These are phyloP conservation scores for Papilionanthe hybrid DNA, from an alignment of 116 monocot species.

Conservation along the genomic window DNA sequence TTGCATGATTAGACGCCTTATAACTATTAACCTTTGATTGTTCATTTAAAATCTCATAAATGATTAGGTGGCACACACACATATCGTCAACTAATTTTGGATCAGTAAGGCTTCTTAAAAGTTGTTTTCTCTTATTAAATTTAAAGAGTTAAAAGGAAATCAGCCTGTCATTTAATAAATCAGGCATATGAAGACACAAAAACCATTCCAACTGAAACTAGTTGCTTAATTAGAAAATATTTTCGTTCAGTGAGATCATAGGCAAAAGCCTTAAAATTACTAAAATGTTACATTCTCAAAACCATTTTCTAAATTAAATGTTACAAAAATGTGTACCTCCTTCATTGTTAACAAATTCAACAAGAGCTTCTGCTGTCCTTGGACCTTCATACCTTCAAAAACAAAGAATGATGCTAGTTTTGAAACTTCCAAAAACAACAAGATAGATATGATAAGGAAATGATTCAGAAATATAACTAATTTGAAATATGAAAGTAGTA, in stretches of 20 bases:
- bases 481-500: neutral
- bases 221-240: neutral
- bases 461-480: neutral
- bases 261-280: neutral
- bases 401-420: slow-evolving; percentile 3
- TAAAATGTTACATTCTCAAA: neutral
- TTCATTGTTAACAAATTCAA: slow-evolving; percentile 45
- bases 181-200: neutral
- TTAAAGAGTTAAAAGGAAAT: neutral
- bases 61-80: neutral
- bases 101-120: too few species aligned
- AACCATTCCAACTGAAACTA: neutral
- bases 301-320: neutral
- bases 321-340: slow-evolving; percentile 21
- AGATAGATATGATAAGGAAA: neutral
- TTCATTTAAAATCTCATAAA: neutral
- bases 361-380: slow-evolving; percentile 38
- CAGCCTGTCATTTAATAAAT: neutral
- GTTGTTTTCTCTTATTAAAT: too few species aligned
- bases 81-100: neutral
- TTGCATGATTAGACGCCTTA: neutral
- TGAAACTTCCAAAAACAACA: neutral
- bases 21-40: neutral
- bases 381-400: slow-evolving; percentile 40
- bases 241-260: neutral